phyloP scores from a whole-genome alignment of 2,329 filamentous ascomycete genomes.

The Paecilomyces sp. region DNA sequence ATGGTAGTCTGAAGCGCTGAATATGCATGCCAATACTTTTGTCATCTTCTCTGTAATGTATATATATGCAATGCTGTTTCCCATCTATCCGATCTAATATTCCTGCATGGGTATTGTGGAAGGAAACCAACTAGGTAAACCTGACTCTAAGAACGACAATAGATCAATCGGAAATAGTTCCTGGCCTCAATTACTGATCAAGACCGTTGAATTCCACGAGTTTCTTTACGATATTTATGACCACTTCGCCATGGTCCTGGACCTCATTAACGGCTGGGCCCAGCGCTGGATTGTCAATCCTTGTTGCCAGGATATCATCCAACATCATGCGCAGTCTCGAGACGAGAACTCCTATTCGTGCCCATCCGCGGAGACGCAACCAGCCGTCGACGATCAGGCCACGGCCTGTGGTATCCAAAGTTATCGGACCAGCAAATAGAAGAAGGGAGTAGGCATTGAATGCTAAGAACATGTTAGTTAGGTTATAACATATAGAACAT shows the following conservation, averaged over 20 bases:
- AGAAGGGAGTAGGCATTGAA: constrained; percentile 86
- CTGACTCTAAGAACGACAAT: neutral
- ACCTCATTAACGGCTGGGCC: constrained; percentile 38
- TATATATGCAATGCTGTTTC: neutral
- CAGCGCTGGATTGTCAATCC: constrained; percentile 66
- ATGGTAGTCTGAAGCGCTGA: no score
- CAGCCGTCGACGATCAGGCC: constrained; percentile 89
- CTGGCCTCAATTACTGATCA: constrained; percentile 44
- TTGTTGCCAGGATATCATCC: constrained; percentile 72
- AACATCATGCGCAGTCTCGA: constrained; percentile 77
- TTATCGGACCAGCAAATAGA: constrained; percentile 78
- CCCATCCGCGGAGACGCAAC: constrained; percentile 83
- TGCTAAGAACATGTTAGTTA: constrained; percentile 28
- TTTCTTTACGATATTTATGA: constrained; percentile 69
- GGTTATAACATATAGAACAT: neutral
- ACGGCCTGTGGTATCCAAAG: constrained; percentile 77
- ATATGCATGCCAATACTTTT: no score
- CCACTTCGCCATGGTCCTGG: constrained; percentile 29
- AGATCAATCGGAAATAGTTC: neutral
- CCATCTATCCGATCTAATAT: neutral
- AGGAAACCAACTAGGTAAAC: neutral
- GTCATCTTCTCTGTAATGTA: no score
- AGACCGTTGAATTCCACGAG: constrained; percentile 86
- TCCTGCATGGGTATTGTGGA: neutral
- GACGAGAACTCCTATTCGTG: constrained; percentile 84